Conservation (phyloP, 306 rosid species). For the Quercus agrifolia region DNA sequence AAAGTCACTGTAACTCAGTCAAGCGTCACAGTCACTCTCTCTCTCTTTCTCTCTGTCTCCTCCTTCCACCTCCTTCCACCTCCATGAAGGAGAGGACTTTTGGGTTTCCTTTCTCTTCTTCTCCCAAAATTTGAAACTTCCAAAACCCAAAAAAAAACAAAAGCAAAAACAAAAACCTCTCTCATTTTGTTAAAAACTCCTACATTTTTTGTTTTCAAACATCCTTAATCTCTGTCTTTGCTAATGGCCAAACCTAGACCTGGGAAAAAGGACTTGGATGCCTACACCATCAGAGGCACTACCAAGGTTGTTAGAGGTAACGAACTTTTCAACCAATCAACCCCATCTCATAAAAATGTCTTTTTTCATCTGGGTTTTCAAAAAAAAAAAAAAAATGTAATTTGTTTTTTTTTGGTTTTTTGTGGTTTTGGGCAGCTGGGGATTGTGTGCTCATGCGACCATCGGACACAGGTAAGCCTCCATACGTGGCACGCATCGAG, state of each 20-base stretch:
- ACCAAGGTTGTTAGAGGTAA: slow-evolving; percentile 86
- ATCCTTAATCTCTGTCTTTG: neutral
- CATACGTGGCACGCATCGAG: slow-evolving; percentile 78
- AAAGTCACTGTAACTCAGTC: slow-evolving; percentile 27
- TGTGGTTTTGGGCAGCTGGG: slow-evolving; percentile 34
- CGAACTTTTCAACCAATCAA: neutral
- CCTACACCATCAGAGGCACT: slow-evolving; percentile 84
- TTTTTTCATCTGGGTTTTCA: neutral
- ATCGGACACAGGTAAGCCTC: slow-evolving; percentile 70
- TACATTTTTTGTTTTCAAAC: slow-evolving; percentile 18
- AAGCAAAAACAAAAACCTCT: neutral
- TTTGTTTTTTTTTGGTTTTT: slow-evolving; percentile 13
- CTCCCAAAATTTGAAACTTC: slow-evolving; percentile 15
- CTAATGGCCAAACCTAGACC: slow-evolving; percentile 84
- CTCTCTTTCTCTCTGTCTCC: too few species aligned
- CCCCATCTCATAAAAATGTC: neutral
- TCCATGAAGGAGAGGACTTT: slow-evolving; percentile 18
- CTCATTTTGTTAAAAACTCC: neutral
- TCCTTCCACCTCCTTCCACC: slow-evolving; percentile 2
- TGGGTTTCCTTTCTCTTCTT: slow-evolving; percentile 18
- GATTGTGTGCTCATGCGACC: slow-evolving; percentile 87
- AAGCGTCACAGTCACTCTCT: slow-evolving; percentile 42
- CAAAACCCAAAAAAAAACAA: neutral
- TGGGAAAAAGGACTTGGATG: slow-evolving; percentile 64
- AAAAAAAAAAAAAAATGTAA: neutral